Conservation (phyloP, 2,329 filamentous ascomycete genomes). For the Clonostachys rosea region DNA sequence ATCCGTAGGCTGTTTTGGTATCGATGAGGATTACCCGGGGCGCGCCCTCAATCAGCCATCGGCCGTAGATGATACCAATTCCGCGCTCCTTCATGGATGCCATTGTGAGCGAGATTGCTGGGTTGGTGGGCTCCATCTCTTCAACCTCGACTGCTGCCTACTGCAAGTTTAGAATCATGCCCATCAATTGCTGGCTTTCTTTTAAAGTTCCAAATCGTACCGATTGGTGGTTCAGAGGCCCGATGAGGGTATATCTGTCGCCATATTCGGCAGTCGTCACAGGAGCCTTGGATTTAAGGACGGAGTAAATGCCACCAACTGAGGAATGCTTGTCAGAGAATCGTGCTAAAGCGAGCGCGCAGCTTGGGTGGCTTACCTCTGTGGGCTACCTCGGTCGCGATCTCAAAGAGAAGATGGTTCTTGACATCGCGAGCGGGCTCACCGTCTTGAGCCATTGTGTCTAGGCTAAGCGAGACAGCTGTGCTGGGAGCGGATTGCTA, state of each 20-base stretch:
- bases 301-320: conserved; percentile 99
- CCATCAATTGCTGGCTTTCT: neutral
- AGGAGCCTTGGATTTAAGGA: conserved; percentile 97
- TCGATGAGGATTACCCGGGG: conserved; percentile 92
- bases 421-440: conserved; percentile 67
- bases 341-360: neutral
- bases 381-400: conserved; percentile 96
- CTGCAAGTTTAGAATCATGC: neutral
- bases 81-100: conserved; percentile 90
- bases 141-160: conserved; percentile 98
- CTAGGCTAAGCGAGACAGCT: no score
- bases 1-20: conserved; percentile 87
- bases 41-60: conserved; percentile 96
- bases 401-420: conserved; percentile 94
- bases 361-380: conserved; percentile 59
- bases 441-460: conserved; percentile 38
- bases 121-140: conserved; percentile 78
- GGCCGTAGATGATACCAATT: conserved; percentile 84
- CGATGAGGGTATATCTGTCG: conserved; percentile 91
- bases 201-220: conserved; percentile 42
- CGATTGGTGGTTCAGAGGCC: conserved; percentile 86
- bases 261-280: conserved; percentile 99
- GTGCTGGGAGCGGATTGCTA: no score
- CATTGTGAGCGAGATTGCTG: conserved; percentile 76
- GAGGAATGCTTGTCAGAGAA: neutral